phyloP scores from a whole-genome alignment of 371 early-diverging fungal species.

The Mortierella sp. region DNA sequence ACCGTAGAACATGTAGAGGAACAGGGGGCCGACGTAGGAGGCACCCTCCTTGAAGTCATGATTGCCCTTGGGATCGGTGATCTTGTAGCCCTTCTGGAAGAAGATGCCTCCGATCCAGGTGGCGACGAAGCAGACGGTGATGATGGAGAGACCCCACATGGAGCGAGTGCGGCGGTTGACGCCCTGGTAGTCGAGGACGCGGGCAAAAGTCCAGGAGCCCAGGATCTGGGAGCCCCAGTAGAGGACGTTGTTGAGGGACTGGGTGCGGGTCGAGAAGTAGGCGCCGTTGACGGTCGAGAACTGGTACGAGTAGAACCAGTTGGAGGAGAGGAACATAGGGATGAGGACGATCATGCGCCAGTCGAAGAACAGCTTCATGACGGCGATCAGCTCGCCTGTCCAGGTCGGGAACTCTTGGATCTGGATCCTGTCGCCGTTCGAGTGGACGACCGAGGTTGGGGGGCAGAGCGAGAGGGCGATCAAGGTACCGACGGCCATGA shows the following conservation, averaged over 20 bases:
- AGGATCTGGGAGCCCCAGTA: constrained; percentile 79
- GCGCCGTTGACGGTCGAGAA: constrained; percentile 43
- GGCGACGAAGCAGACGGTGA: constrained; percentile 63
- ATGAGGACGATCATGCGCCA: constrained; percentile 66
- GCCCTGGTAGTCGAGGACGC: constrained; percentile 63
- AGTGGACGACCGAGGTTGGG: constrained; percentile 67
- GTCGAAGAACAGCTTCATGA: constrained; percentile 72
- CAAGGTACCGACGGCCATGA: constrained; percentile 68
- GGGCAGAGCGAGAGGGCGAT: constrained; percentile 66
- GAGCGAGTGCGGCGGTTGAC: constrained; percentile 65
- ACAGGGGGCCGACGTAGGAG: constrained; percentile 64
- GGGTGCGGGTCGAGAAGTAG: constrained; percentile 22
- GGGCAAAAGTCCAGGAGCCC: constrained; percentile 65
- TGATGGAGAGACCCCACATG: constrained; percentile 58
- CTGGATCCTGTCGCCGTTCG: constrained; percentile 71
- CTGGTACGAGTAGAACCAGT: constrained; percentile 82
- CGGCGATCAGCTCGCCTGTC: constrained; percentile 64
- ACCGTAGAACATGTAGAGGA: constrained; percentile 74
- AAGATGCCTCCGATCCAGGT: constrained; percentile 36
- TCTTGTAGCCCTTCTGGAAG: constrained; percentile 65
- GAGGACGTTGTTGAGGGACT: constrained; percentile 59
- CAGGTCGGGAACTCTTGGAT: constrained; percentile 62
- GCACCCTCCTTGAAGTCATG: constrained; percentile 26
- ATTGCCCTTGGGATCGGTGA: not conserved
- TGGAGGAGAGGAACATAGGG: constrained; percentile 58